Percentiles rank a stretch among this genome's conserved stretches.
phyloP scores from a whole-genome alignment of 768 basidiomycete genomes.

The Coprinopsis cinerea region DNA sequence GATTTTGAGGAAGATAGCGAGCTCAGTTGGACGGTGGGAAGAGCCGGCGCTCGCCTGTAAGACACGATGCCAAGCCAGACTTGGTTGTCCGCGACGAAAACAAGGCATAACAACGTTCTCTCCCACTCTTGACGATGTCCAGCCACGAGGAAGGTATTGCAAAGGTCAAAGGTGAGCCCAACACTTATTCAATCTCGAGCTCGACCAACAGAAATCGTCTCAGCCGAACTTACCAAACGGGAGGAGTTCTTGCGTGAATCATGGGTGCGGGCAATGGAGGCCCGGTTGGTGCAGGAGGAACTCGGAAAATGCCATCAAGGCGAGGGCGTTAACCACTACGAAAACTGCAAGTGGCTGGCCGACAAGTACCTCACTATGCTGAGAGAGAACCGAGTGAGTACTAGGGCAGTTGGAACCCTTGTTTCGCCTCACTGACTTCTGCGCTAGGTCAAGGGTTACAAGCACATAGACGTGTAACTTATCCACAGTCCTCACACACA shows the following conservation, averaged over 20 bases:
- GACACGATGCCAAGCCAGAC: too few relatives aligned
- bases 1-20: too few relatives aligned
- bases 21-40: too few relatives aligned
- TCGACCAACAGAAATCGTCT: not conserved
- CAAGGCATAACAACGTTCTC: constrained; percentile 19
- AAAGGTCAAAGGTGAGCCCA: constrained; percentile 46
- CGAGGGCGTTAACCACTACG: constrained; percentile 90
- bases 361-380: constrained; percentile 81
- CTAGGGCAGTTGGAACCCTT: too few relatives aligned
- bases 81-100: too few relatives aligned
- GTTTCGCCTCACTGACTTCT: not conserved
- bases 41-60: too few relatives aligned
- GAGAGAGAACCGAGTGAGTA: constrained; percentile 70
- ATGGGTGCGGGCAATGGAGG: constrained; percentile 94
- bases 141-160: constrained; percentile 31
- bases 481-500: not conserved
- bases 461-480: constrained; percentile 52
- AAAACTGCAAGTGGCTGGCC: constrained; percentile 82
- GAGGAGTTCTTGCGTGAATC: constrained; percentile 82
- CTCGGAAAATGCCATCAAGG: constrained; percentile 83
- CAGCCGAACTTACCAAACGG: constrained; percentile 62
- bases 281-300: constrained; percentile 81
- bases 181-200: not conserved
- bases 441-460: constrained; percentile 77
- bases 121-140: constrained; percentile 30